Evolutionary conservation across 129 eudicot species (phyloP), one percentile per base, ranked within the genome.

Genomic region (Artemisia annua): DNA sequence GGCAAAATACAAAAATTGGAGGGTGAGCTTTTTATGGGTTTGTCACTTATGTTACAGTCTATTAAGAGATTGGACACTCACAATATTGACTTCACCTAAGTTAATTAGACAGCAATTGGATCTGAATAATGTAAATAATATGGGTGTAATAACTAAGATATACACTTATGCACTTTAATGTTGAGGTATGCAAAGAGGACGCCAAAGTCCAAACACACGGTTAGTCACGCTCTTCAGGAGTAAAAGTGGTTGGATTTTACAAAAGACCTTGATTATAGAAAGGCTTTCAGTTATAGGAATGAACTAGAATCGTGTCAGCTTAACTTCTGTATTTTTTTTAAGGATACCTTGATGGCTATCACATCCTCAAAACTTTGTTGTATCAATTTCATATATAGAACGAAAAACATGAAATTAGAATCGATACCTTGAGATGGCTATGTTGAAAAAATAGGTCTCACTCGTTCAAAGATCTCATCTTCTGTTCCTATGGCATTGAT

Each of bases 401-500:
- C 17, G 13, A 49, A 14, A 62, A 24, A 56, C 14, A 35, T 24
- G 54, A 20, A 35, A 15, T 11, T 60, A 12, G 13, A 64, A 74
- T 26, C 11, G 39, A 32, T 89, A 91, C 96, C 89, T 88, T 78
- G 77, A 39, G 46, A 73, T 75, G 67, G 16, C 57, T 78, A 78
- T 64, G 84, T 63, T 50, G 83, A 75, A 77, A 93, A 93, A 71
- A 89, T 78, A 44, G 92, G 84, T 20, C 79, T 80, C 69, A 89
- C 86, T 66, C 91, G 85, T 68, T 82, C 88, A 82, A 89, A 91
- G 48, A 93, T 87, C 77, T 93, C 96, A 52, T 87, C 92, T 79
- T 87, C 86, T 75, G 98, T 74, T 76, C 98, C 98, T 72, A 83
- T 83, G 53, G 86, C 98, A 80, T 87, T 83, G 50, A 93, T 86